Conservation (phyloP, 2,329 filamentous ascomycete species). For the Penicillium sp. region DNA sequence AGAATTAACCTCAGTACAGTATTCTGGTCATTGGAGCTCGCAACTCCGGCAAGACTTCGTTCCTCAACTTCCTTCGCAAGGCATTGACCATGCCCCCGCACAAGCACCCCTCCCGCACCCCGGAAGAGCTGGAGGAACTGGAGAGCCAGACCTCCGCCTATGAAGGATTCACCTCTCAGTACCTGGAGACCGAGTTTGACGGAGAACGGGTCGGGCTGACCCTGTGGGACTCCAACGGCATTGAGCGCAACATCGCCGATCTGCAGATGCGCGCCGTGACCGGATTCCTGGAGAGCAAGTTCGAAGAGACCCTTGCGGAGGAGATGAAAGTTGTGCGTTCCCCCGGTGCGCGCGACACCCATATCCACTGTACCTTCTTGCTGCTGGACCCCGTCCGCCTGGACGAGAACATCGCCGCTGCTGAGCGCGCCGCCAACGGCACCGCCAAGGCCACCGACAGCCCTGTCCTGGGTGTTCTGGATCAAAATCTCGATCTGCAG, state of each 20-base stretch:
- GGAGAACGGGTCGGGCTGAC: conserved; percentile 89
- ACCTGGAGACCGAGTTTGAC: conserved; percentile 92
- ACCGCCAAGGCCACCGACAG: conserved; percentile 51
- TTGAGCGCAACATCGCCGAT: conserved; percentile 94
- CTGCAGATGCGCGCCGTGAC: conserved; percentile 91
- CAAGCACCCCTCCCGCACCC: conserved; percentile 64
- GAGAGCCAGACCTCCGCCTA: conserved; percentile 60
- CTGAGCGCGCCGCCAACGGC: conserved; percentile 61
- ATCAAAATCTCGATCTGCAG: conserved; percentile 88
- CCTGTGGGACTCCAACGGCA: conserved; percentile 92
- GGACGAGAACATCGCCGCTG: conserved; percentile 76
- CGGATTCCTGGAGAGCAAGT: conserved; percentile 93
- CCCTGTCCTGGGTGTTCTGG: conserved; percentile 68
- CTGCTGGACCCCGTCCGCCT: conserved; percentile 86
- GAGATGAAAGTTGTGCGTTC: conserved; percentile 97
- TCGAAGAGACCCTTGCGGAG: conserved; percentile 95
- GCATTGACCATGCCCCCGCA: conserved; percentile 81
- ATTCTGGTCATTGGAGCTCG: conserved; percentile 88
- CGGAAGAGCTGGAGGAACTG: conserved; percentile 62
- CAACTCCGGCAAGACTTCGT: conserved; percentile 91
- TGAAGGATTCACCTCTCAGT: conserved; percentile 80
- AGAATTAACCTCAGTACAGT: conserved; percentile 52
- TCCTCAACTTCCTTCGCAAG: conserved; percentile 91
- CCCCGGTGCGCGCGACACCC: conserved; percentile 90
- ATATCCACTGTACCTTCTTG: conserved; percentile 95